phyloP scores from a whole-genome alignment of 495 filamentous ascomycete genomes.

The Penicillium paradoxum region DNA sequence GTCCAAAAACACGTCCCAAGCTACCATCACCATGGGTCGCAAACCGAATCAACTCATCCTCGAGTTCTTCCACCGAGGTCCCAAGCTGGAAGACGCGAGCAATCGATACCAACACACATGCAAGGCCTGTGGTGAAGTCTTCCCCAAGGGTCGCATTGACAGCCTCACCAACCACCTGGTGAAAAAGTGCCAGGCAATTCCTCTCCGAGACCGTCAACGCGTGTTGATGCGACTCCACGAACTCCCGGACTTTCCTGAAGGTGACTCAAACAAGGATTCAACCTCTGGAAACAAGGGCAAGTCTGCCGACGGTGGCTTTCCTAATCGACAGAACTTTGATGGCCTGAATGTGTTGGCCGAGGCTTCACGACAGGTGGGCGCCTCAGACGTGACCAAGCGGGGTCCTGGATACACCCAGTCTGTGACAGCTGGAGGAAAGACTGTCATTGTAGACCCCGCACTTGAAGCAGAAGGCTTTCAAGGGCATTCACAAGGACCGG shows the following conservation, averaged over 20 bases:
- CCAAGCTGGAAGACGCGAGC: slow-evolving; percentile 75
- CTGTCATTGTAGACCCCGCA: slow-evolving; percentile 44
- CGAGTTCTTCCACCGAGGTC: slow-evolving; percentile 77
- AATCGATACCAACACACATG: slow-evolving; percentile 87
- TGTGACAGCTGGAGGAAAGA: slow-evolving; percentile 45
- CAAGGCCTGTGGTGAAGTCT: slow-evolving; percentile 77
- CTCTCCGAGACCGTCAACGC: slow-evolving; percentile 59
- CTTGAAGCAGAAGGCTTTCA: slow-evolving; percentile 45
- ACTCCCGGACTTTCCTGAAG: slow-evolving; percentile 37
- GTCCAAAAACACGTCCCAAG: slow-evolving; percentile 4
- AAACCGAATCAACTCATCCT: slow-evolving; percentile 76
- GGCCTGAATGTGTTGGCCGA: slow-evolving; percentile 78
- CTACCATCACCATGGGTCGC: slow-evolving; percentile 58
- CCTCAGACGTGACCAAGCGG: slow-evolving; percentile 42
- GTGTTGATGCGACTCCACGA: slow-evolving; percentile 57
- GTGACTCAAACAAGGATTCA: slow-evolving; percentile 33
- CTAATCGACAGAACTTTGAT: slow-evolving; percentile 57
- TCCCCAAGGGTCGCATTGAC: slow-evolving; percentile 80
- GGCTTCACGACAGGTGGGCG: slow-evolving; percentile 66
- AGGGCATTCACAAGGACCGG: slow-evolving; percentile 26
- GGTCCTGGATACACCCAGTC: slow-evolving; percentile 41
- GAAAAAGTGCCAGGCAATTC: slow-evolving; percentile 74
- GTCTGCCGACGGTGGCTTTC: slow-evolving; percentile 35
- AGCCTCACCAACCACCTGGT: slow-evolving; percentile 70
- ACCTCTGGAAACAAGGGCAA: slow-evolving; percentile 37